Percentiles rank a stretch among this genome's conserved stretches.
Evolutionary conservation across 805 yeast species (phyloP).

Genomic region (Saccharomycopsis sp.): DNA sequence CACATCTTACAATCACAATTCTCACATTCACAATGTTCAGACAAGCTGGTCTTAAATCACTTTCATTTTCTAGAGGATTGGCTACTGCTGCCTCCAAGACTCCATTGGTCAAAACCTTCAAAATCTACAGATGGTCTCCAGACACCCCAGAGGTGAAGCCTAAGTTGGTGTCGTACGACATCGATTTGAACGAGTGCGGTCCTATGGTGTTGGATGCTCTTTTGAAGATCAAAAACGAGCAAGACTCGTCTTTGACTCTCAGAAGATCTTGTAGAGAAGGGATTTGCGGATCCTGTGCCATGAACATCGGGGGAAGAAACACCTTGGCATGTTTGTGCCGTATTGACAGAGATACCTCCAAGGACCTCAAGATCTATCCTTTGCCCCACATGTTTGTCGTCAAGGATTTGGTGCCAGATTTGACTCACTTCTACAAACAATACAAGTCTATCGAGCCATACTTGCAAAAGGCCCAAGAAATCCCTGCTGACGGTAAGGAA

Average conservation of each 20-base stretch:
- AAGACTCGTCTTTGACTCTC: conserved; percentile 90
- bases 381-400: conserved; percentile 98
- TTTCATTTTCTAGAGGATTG: conserved; percentile 23
- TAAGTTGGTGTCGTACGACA: conserved; percentile 68
- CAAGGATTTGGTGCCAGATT: conserved; percentile 94
- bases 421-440: conserved; percentile 96
- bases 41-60: conserved; percentile 3
- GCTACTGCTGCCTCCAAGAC: conserved; percentile 41
- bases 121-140: conserved; percentile 97
- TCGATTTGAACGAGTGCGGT: conserved; percentile 88
- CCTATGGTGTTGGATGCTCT: conserved; percentile 98
- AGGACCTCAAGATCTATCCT: conserved; percentile 86
- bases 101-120: conserved; percentile 71
- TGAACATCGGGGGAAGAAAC: conserved; percentile 97
- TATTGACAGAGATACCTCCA: conserved; percentile 71
- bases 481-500: conserved; percentile 89
- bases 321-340: conserved; percentile 95
- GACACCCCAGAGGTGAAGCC: conserved; percentile 94
- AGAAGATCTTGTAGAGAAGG: conserved; percentile 99
- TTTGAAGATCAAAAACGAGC: conserved; percentile 91
- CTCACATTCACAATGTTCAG: conserved; percentile 6
- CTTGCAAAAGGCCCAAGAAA: conserved; percentile 65
- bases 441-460: conserved; percentile 97
- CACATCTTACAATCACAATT: not conserved
- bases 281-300: conserved; percentile 98